These are phyloP conservation scores for Irpex lacteus DNA, from an alignment of 1,284 basidiomycete species.

Conservation along the genomic window DNA sequence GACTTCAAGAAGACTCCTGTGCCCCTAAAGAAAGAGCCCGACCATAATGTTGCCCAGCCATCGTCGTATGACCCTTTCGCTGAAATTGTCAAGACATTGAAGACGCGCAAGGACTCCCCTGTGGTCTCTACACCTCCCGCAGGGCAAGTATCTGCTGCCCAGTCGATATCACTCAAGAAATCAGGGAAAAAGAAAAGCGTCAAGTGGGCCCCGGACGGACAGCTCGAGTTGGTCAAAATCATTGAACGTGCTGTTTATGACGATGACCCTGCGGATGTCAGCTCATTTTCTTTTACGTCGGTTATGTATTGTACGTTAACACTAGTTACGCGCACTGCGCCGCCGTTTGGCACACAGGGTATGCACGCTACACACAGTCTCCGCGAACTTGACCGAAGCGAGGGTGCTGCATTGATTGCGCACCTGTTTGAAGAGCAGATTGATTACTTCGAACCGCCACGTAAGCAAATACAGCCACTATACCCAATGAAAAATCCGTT, in stretches of 20 bases:
- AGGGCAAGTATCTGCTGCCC: not conserved
- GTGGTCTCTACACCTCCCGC: slow-evolving; percentile 39
- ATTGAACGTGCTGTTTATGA: slow-evolving; percentile 84
- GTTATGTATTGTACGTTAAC: slow-evolving; percentile 55
- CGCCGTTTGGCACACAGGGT: slow-evolving; percentile 51
- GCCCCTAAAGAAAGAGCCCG: slow-evolving; percentile 49
- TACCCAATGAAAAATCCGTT: slow-evolving; percentile 1
- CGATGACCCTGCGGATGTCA: slow-evolving; percentile 79
- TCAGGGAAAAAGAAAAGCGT: slow-evolving; percentile 67
- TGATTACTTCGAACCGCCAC: slow-evolving; percentile 76
- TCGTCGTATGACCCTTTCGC: slow-evolving; percentile 77
- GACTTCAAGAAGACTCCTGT: slow-evolving; percentile 73
- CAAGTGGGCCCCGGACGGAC: slow-evolving; percentile 69
- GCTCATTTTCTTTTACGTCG: slow-evolving; percentile 42
- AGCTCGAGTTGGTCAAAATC: slow-evolving; percentile 67
- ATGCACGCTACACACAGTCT: slow-evolving; percentile 62
- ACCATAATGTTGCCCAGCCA: slow-evolving; percentile 67
- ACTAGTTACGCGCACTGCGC: slow-evolving; percentile 30
- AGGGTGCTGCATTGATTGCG: slow-evolving; percentile 77
- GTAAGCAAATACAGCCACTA: slow-evolving; percentile 42
- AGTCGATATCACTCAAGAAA: slow-evolving; percentile 33
- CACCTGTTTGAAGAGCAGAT: slow-evolving; percentile 78
- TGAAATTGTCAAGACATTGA: slow-evolving; percentile 75
- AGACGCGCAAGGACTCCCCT: slow-evolving; percentile 53
- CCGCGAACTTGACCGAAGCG: slow-evolving; percentile 80